Base-by-base conservation (phyloP, 2,329 filamentous ascomycete species). In the Byssochlamys sp. region DNA sequence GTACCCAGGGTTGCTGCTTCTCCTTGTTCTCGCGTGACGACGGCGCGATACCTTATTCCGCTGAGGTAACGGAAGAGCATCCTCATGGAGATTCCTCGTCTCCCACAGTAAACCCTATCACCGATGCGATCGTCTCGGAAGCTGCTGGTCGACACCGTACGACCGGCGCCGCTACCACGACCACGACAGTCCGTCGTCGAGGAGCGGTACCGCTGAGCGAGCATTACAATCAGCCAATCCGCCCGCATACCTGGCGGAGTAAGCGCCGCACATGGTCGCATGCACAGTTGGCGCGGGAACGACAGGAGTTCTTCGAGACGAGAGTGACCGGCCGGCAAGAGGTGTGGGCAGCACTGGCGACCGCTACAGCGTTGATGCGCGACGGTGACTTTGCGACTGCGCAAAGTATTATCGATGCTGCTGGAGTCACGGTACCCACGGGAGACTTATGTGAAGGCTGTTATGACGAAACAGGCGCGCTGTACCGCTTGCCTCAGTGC, bases 261-360 rank as follows among this genome's bases (percentile, higher is more conserved):
- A 81, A 80, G 60, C 78, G 80, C 55, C 82, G 82, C 24, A 73
- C 76, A 14, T 95, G 89, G 89, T 91, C 88, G 0, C 83, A 81
- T n/a, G 68, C 74, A 14, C 77, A 86, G 55, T 77, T 96, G 1
- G 82, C 84, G 58, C 80, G 79, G 31, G 89, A 96, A 74, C 83
- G 92, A 53, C 76, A 75, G 53, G 90, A 90, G 60, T 96, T 95
- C 78, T 97, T 95, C 73, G 91, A 96, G 60, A 96, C 91, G 1
- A 80, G 90, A 52, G 89, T 95, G 14, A 88, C 87, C 0, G 90
- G 90, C 1, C 81, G 84, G 3, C 67, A 80, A 3, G 89, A 96
- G 71, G 81, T 94, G 27, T 97, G 92, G 92, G 84, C 84, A 64
- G 86, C 89, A 0, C 72, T 96, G 12, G 81, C 81, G 52, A 77